Evolutionary conservation across 306 rosid genomes (phyloP).

Genomic region (Datisca glomerata): DNA sequence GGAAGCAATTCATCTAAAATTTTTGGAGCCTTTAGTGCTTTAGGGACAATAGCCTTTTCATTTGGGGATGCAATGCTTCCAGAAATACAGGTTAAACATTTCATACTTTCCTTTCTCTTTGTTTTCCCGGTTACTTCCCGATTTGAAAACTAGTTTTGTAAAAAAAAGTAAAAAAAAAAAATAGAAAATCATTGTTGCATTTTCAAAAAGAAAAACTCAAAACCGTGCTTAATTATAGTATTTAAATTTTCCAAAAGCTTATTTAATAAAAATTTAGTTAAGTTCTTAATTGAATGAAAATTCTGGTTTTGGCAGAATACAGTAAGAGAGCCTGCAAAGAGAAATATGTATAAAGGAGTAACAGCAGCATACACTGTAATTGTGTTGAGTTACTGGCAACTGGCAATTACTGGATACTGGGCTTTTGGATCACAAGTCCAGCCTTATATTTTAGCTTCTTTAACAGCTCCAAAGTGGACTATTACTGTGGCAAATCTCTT

Average conservation of each 20-base stretch:
- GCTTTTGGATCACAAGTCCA: constrained; percentile 71
- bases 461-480: constrained; percentile 56
- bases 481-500: constrained; percentile 63
- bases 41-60: constrained; percentile 59
- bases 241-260: too few species aligned
- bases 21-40: constrained; percentile 65
- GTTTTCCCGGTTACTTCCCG: too few species aligned
- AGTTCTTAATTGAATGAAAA: not conserved
- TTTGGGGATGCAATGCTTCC: constrained; percentile 87
- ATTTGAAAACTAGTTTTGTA: too few species aligned
- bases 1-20: constrained; percentile 43
- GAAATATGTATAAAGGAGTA: constrained; percentile 55
- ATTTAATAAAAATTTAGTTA: too few species aligned
- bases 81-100: constrained; percentile 49
- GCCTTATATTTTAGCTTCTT: constrained; percentile 52
- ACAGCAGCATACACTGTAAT: constrained; percentile 56
- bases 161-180: too few species aligned
- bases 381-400: constrained; percentile 49
- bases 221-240: too few species aligned
- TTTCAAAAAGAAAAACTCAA: too few species aligned
- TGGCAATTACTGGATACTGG: constrained; percentile 58
- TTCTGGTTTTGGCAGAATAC: constrained; percentile 35
- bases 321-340: constrained; percentile 54
- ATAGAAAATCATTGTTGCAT: too few species aligned
- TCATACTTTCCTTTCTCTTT: not conserved